Evolutionary conservation across 23 red algal species (phyloP).

Genomic region (Agarophyton chilense): DNA sequence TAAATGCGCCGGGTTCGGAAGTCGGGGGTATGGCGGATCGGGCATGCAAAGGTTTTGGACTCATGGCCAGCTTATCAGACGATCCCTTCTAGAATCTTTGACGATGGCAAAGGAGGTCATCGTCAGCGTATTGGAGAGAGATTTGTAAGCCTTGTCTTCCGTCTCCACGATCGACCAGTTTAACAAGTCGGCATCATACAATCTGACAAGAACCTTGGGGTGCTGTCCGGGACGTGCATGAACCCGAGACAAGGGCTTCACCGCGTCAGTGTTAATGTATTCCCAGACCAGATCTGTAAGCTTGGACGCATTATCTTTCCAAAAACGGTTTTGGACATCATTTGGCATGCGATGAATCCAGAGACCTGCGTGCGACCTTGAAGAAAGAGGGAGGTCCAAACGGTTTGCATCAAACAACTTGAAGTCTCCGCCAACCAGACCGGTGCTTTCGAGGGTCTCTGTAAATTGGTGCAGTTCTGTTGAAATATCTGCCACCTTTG

Average conservation of each 20-base stretch:
- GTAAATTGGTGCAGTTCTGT: too few relatives aligned
- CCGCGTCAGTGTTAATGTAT: background rate
- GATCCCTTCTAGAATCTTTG: conserved; percentile 3
- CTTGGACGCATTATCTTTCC: background rate
- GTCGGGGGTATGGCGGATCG: background rate
- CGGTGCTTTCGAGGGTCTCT: background rate
- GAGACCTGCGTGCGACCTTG: background rate
- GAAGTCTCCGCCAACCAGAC: background rate
- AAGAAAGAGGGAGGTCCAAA: background rate
- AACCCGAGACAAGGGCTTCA: background rate
- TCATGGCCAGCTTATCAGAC: conserved; percentile 18
- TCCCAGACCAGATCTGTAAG: background rate
- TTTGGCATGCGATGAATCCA: background rate
- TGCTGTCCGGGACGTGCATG: background rate
- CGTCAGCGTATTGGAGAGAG: background rate
- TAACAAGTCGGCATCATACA: conserved; percentile 1
- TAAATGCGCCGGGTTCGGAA: conserved; percentile 14
- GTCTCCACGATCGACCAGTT: conserved; percentile 1
- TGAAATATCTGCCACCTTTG: too few relatives aligned
- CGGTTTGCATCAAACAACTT: background rate
- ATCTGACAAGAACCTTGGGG: background rate
- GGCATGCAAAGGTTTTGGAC: conserved; percentile 23
- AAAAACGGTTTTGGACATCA: background rate
- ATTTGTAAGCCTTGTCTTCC: background rate
- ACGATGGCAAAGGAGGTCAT: conserved; percentile 17